phyloP scores from a whole-genome alignment of 441 rosid genomes.

The Corymbia citriodora region DNA sequence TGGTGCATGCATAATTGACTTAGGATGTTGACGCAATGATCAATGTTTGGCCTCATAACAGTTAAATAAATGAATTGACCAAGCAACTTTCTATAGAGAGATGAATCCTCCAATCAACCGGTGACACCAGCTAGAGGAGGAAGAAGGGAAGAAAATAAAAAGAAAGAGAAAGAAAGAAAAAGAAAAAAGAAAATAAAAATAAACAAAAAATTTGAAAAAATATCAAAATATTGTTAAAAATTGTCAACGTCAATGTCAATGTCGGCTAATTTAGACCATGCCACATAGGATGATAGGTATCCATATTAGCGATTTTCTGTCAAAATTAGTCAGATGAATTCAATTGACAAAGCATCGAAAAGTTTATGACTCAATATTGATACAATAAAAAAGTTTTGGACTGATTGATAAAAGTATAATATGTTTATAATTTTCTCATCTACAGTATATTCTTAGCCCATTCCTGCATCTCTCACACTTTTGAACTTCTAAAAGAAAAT shows the following conservation, averaged over 20 bases:
- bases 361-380: too few species aligned
- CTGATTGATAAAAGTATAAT: too few species aligned
- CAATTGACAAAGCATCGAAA: neutral
- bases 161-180: fast-evolving
- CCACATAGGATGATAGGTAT: fast-evolving
- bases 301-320: neutral
- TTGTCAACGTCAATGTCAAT: too few species aligned
- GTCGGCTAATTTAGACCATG: fast-evolving
- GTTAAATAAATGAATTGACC: neutral
- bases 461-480: neutral
- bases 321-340: too few species aligned
- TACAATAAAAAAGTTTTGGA: neutral
- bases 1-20: neutral
- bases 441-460: neutral
- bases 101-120: neutral
- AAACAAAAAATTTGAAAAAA: too few species aligned
- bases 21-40: neutral
- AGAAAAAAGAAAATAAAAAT: fast-evolving
- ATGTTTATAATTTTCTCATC: neutral
- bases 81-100: neutral
- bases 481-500: neutral
- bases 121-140: neutral
- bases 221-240: too few species aligned
- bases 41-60: neutral
- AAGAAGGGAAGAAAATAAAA: too few species aligned